Conservation (phyloP, 345 rosid species). For the Pistacia atlantica region DNA sequence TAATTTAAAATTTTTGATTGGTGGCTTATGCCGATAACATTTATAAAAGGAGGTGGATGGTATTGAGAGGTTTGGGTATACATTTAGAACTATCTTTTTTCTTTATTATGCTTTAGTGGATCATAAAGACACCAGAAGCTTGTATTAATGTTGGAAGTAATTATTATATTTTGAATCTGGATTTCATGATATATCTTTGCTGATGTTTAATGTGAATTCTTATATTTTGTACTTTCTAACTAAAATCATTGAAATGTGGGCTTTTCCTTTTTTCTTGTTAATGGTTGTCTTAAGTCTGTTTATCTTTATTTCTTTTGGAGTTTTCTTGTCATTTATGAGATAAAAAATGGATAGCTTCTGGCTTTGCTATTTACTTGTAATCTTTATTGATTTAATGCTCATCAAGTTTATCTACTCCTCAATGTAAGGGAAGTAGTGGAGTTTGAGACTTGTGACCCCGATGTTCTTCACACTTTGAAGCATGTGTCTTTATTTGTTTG, state of each 20-base stretch:
- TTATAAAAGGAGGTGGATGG: too few relatives aligned
- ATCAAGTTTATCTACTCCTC: slow-evolving; percentile 10
- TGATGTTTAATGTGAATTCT: not conserved
- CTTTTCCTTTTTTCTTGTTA: not conserved
- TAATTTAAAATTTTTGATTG: too few relatives aligned
- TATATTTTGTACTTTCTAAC: not conserved
- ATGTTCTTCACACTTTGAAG: slow-evolving; percentile 19
- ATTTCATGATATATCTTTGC: too few relatives aligned
- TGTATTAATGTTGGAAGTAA: too few relatives aligned
- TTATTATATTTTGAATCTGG: too few relatives aligned
- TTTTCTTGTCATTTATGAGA: not conserved
- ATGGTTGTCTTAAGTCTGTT: not conserved
- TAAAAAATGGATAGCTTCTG: not conserved
- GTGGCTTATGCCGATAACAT: too few relatives aligned
- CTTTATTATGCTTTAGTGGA: too few relatives aligned
- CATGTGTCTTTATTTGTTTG: not conserved
- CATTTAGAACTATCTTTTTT: too few relatives aligned
- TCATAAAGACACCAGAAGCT: too few relatives aligned
- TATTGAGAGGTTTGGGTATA: too few relatives aligned
- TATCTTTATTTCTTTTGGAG: not conserved
- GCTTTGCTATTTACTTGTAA: not conserved
- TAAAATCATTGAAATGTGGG: not conserved
- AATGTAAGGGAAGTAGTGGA: slow-evolving; percentile 9
- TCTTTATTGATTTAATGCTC: slow-evolving; percentile 12
- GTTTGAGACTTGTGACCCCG: slow-evolving; percentile 11